phyloP scores from a whole-genome alignment of 2,329 filamentous ascomycete species.

The Pseudocercospora ulei region DNA sequence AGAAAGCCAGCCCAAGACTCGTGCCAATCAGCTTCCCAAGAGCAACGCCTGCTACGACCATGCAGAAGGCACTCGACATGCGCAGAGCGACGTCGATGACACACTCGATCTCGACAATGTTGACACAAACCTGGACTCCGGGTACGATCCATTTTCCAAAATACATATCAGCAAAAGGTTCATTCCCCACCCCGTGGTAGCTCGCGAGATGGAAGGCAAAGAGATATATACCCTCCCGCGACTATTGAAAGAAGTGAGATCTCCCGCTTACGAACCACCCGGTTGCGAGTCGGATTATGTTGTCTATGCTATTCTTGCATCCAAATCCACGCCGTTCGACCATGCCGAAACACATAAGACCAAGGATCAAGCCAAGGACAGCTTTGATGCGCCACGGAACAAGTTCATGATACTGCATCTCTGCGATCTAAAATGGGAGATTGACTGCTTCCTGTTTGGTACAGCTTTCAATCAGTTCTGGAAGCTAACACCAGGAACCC shows the following conservation, averaged over 20 bases:
- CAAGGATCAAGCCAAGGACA: constrained; percentile 40
- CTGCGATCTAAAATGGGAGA: constrained; percentile 78
- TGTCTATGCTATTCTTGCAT: constrained; percentile 75
- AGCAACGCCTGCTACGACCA: constrained; percentile 12
- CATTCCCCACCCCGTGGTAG: constrained; percentile 69
- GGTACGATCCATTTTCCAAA: constrained; percentile 78
- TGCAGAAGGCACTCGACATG: constrained; percentile 17
- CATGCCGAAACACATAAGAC: constrained; percentile 43
- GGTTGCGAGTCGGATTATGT: constrained; percentile 84
- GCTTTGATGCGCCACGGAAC: constrained; percentile 48
- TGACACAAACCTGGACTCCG: constrained; percentile 34
- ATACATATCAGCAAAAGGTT: constrained; percentile 74
- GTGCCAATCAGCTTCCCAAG: constrained; percentile 11
- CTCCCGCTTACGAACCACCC: constrained; percentile 67
- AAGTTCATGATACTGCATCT: constrained; percentile 92
- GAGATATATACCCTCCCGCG: constrained; percentile 70
- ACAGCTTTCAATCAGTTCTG: constrained; percentile 86
- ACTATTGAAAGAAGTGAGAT: constrained; percentile 68
- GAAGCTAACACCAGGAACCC: constrained; percentile 83
- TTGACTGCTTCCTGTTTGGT: constrained; percentile 88
- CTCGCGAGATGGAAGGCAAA: constrained; percentile 67
- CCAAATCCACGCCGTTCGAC: constrained; percentile 70
- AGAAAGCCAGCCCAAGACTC: constrained; percentile 2
- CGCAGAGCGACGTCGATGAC: constrained; percentile 18
- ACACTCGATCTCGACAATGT: constrained; percentile 12